Conservation (phyloP, 352 stramenopile species). For the Aphanomyces euteiches region DNA sequence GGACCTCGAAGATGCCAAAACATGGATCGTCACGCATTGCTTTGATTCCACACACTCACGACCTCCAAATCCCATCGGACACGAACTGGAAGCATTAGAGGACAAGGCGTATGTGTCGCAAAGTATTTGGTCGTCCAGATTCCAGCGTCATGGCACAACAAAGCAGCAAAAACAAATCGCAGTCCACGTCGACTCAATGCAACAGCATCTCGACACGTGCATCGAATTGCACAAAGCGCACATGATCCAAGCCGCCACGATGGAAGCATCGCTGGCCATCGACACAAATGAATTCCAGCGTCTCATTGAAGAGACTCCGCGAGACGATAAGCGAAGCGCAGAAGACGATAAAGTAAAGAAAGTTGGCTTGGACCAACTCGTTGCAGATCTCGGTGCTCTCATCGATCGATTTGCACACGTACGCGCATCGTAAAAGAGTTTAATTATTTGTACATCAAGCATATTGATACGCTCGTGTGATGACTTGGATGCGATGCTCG, state of each 20-base stretch:
- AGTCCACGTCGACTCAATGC: slow-evolving; percentile 14
- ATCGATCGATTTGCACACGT: no score
- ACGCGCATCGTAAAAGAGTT: no score
- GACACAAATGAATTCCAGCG: slow-evolving; percentile 8
- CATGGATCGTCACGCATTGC: slow-evolving; percentile 23
- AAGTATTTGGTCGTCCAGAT: not conserved
- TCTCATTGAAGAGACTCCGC: not conserved
- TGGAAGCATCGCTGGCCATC: slow-evolving; percentile 13
- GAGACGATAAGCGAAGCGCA: not conserved
- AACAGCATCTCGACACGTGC: slow-evolving; percentile 12
- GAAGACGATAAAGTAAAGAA: not conserved
- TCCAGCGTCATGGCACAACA: not conserved
- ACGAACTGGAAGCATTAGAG: slow-evolving; percentile 12
- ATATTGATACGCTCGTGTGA: no score
- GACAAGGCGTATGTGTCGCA: slow-evolving; percentile 2
- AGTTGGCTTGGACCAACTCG: no score
- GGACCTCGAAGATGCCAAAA: slow-evolving; percentile 23
- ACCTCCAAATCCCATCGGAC: not conserved
- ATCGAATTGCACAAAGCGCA: slow-evolving; percentile 9
- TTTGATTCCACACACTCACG: not conserved
- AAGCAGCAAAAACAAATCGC: slow-evolving; percentile 15
- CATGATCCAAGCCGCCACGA: not conserved
- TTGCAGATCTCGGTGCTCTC: no score
- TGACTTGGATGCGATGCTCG: not conserved
- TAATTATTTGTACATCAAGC: no score